Base-by-base conservation (phyloP, 192 early-diverging fungal genomes). In the Obelidium mucronatum region DNA sequence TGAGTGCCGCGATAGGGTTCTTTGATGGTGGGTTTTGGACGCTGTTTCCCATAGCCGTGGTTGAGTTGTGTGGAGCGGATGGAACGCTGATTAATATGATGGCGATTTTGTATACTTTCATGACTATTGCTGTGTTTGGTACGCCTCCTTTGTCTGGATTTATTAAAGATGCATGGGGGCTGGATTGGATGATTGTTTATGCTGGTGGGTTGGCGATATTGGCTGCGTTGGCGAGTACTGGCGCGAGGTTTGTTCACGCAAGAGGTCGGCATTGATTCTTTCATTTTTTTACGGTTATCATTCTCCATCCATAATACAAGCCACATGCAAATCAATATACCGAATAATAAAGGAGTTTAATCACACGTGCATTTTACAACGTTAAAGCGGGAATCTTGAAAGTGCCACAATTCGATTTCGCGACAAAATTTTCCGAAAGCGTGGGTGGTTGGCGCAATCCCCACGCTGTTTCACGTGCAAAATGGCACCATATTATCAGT, bases 1-100 rank as follows among this genome's bases (percentile, higher is more conserved):
- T 51, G 19, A 40, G 67, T n/a, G 39, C 67, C 6, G 48, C 40
- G 22, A 68, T 24, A 51, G 67, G 67, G 13, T 68, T 68, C 19
- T 68, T 68, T 52, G 67, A 52, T 51, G 67, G 67, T 15, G 67
- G 34, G 22, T 68, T 68, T 34, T 68, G 67, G 67, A 26, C 22
- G 17, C 42, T 88, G 24, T 65, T 85, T 17, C 83, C 83, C 17
- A 66, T 77, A 19, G 75, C 73, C 11, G 58, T 73, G 11, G 75
- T 51, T 0, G 39, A 48, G 13, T 22, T 77, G 0, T 77, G 76
- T 56, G 75, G 75, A 4, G 17, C 26, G 3, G 53, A 44, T 34
- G 24, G 24, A 22, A 39, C 44, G 13, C 11, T 77, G 65, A 40
- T 51, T 0, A 77, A 34, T 15, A 69, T 73, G 39, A 11, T 77